These are phyloP conservation scores for Ophiostoma sp. DNA, from an alignment of 2,329 filamentous ascomycete species.

Conservation along the genomic window DNA sequence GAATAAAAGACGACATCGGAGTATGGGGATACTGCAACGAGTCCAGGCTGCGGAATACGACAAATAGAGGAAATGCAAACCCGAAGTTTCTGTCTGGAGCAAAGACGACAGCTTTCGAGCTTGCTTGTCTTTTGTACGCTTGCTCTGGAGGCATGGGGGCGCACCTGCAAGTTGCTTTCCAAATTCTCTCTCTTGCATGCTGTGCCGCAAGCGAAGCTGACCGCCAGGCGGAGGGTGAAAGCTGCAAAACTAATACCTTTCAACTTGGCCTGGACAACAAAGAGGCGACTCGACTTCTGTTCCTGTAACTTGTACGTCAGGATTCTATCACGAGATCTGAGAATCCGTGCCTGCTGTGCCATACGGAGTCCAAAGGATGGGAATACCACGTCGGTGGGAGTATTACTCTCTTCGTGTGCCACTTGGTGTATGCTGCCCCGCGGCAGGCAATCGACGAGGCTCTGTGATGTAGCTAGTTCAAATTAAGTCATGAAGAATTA, in stretches of 20 bases:
- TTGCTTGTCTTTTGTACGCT: neutral
- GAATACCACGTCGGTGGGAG: no score
- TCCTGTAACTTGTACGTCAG: neutral
- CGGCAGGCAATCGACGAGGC: neutral
- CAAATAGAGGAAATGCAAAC: neutral
- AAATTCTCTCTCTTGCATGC: slow-evolving; percentile 4
- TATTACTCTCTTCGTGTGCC: no score
- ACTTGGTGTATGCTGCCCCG: neutral
- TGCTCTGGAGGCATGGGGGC: neutral
- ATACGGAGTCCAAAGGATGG: no score
- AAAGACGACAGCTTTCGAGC: neutral
- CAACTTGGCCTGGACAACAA: neutral
- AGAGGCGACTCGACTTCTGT: neutral
- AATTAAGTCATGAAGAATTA: no score
- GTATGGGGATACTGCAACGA: neutral
- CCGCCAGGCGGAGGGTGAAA: neutral
- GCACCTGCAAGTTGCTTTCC: slow-evolving; percentile 11
- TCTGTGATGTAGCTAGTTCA: neutral
- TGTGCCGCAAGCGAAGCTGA: slow-evolving; percentile 13
- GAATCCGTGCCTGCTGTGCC: neutral
- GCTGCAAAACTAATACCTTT: neutral
- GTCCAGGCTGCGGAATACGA: neutral
- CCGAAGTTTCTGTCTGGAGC: neutral
- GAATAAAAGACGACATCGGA: neutral
- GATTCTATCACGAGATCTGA: neutral